Evolutionary conservation across 2,329 filamentous ascomycete genomes (phyloP).

Genomic region (Botryotinia convoluta): DNA sequence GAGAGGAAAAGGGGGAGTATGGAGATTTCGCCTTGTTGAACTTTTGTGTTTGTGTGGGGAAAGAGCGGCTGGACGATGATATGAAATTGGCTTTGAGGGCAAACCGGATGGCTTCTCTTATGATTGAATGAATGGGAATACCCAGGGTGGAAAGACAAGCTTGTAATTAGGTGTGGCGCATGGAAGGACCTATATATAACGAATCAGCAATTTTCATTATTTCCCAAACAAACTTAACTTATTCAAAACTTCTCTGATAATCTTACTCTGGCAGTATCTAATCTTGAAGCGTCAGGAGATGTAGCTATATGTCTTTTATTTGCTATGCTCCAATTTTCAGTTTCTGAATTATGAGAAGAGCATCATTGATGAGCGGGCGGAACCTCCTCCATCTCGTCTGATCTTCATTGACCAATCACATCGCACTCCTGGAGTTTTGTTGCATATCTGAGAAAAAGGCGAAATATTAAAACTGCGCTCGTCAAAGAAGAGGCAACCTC

Average conservation of each 20-base stretch:
- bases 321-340: background rate
- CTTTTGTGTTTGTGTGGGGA: background rate
- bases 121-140: background rate
- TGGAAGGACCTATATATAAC: background rate
- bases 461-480: background rate
- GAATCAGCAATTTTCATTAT: background rate
- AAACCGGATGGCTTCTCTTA: background rate
- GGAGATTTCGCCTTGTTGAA: background rate
- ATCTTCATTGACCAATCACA: background rate
- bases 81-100: background rate
- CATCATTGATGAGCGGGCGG: background rate
- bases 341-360: background rate
- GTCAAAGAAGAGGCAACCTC: background rate
- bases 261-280: background rate
- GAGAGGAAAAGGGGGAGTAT: background rate
- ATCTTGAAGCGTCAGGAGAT: background rate
- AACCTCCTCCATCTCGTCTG: background rate
- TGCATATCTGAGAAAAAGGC: background rate
- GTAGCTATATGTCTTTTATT: background rate
- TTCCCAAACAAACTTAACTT: background rate
- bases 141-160: background rate
- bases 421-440: background rate
- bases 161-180: no score
- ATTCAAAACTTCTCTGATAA: no score
- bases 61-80: background rate